Percentiles rank a stretch among this genome's conserved stretches.
Evolutionary conservation across 2,329 filamentous ascomycete genomes (phyloP).

Genomic region (Penicillium concentricum): DNA sequence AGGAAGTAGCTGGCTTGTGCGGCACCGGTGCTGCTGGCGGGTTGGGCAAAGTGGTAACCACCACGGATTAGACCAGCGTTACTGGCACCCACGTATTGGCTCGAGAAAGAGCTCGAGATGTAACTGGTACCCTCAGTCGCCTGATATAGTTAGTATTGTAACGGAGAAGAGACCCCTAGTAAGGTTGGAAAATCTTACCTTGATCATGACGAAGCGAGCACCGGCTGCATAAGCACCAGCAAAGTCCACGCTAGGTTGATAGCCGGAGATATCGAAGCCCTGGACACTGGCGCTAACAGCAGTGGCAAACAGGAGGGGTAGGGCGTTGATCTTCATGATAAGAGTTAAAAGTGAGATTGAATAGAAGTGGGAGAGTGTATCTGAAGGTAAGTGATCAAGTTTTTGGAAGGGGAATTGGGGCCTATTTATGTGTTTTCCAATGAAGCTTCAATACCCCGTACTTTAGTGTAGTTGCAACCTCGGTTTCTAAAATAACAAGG

Average conservation of each 20-base stretch:
- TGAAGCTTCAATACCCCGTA: not conserved
- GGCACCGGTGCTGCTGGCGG: constrained; percentile 44
- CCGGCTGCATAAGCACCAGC: constrained; percentile 27
- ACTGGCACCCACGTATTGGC: constrained; percentile 53
- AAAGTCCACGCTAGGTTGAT: constrained; percentile 30
- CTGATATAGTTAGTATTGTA: constrained; percentile 30
- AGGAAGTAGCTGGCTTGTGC: constrained; percentile 55
- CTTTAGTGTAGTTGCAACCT: not conserved
- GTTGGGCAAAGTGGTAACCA: constrained; percentile 58
- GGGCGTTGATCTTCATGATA: constrained; percentile 18
- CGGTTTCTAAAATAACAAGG: not conserved
- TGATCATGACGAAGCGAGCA: constrained; percentile 37
- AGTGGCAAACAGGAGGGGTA: constrained; percentile 18
- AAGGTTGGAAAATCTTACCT: constrained; percentile 15
- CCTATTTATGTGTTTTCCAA: not conserved
- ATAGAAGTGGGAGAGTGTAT: not conserved
- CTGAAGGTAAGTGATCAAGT: not conserved
- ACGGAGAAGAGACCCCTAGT: not conserved
- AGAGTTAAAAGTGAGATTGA: not conserved
- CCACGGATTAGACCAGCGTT: constrained; percentile 55
- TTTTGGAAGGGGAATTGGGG: not conserved
- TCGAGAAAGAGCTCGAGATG: constrained; percentile 47
- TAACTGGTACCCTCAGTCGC: constrained; percentile 55
- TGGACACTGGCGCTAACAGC: constrained; percentile 27
- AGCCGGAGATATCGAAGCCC: constrained; percentile 36